Conservation (phyloP, 257 asterid genomes). For the Nicotiana tabacum region DNA sequence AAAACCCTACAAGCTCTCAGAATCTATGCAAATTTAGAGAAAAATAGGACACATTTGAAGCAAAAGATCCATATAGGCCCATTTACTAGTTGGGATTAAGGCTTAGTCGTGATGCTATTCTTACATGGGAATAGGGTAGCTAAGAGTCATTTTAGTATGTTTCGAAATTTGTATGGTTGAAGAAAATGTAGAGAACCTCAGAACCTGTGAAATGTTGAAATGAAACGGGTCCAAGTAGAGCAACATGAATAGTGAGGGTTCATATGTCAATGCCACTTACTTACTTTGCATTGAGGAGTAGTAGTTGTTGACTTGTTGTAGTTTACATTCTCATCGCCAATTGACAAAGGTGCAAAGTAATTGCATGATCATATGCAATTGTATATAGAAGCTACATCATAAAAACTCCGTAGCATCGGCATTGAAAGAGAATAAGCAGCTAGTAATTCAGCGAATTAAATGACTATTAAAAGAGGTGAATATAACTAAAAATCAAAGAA, state of each 20-base stretch:
- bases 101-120: background rate
- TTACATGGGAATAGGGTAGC: background rate
- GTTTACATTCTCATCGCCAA: background rate
- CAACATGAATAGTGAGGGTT: background rate
- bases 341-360: background rate
- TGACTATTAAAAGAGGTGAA: background rate
- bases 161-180: background rate
- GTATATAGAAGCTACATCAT: background rate
- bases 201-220: background rate
- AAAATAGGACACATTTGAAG: background rate
- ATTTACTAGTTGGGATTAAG: background rate
- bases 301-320: background rate
- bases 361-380: background rate
- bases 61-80: background rate
- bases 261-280: background rate
- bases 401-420: background rate
- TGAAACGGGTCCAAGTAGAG: background rate
- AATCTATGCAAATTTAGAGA: background rate
- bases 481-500: background rate
- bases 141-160: background rate
- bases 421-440: background rate
- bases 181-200: background rate
- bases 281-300: background rate
- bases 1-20: background rate
- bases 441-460: background rate